Evolutionary conservation across 148 eudicot species (phyloP).

Genomic region (Rhododendron kiyosumense): DNA sequence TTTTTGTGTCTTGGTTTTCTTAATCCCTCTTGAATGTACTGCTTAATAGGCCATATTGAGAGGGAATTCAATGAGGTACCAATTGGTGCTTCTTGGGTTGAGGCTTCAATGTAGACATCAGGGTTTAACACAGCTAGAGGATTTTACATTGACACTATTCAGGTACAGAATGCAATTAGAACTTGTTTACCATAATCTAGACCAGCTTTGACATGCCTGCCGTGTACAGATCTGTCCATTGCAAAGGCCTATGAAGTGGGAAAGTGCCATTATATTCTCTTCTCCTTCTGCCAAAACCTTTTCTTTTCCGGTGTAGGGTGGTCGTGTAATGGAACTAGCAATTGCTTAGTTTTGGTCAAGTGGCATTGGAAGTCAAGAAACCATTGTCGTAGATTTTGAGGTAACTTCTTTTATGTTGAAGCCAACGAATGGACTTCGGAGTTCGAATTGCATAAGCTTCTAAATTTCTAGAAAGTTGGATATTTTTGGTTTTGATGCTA

Average conservation of each 20-base stretch:
- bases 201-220: conserved; percentile 14
- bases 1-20: neutral
- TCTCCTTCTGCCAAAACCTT: conserved; percentile 69
- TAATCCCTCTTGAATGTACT: neutral
- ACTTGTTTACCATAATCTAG: conserved; percentile 6
- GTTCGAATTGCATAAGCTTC: neutral
- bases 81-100: conserved; percentile 93
- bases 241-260: conserved; percentile 90
- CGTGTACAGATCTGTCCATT: conserved; percentile 71
- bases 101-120: conserved; percentile 85
- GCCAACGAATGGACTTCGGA: neutral
- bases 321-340: no score
- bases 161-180: conserved; percentile 41
- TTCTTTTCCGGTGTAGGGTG: no score
- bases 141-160: conserved; percentile 77
- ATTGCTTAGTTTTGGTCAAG: no score
- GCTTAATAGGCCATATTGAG: conserved; percentile 69
- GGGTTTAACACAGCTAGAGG: conserved; percentile 83
- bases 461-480: neutral
- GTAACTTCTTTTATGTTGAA: neutral
- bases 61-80: conserved; percentile 87
- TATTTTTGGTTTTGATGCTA: neutral
- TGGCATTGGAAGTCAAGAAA: no score
- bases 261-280: conserved; percentile 66
- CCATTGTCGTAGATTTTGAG: no score